Evolutionary conservation across 2,329 filamentous ascomycete species (phyloP).

Genomic region (Aspergillus neoniger): DNA sequence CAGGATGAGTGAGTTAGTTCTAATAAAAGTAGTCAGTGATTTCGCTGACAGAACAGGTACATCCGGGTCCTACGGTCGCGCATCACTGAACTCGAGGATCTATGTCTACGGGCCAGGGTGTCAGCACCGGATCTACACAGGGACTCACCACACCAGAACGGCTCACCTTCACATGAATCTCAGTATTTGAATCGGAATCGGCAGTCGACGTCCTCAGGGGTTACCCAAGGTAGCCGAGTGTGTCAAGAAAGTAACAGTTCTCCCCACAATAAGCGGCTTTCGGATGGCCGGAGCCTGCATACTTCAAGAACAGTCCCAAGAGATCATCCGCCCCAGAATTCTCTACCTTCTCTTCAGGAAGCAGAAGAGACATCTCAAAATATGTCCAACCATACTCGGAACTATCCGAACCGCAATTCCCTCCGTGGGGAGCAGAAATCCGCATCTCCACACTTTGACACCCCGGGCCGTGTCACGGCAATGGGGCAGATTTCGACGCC

Average conservation of each 20-base stretch:
- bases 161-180: background rate
- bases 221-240: background rate
- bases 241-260: background rate
- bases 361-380: background rate
- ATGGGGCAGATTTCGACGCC: constrained; percentile 44
- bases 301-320: background rate
- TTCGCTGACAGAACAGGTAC: constrained; percentile 10
- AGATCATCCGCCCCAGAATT: background rate
- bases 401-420: background rate
- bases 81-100: constrained; percentile 32
- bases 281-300: background rate
- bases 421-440: background rate
- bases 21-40: background rate
- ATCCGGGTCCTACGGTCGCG: constrained; percentile 26
- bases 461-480: constrained; percentile 29
- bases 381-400: background rate
- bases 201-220: background rate
- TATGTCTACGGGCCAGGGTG: constrained; percentile 26
- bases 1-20: constrained; percentile 34
- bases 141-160: background rate
- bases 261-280: background rate
- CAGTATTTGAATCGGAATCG: background rate
- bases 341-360: background rate
- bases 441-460: constrained; percentile 1
- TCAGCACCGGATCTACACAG: constrained; percentile 13